These are phyloP conservation scores for Stagonosporopsis tanaceti DNA, from an alignment of 2,329 filamentous ascomycete species.

Conservation along the genomic window DNA sequence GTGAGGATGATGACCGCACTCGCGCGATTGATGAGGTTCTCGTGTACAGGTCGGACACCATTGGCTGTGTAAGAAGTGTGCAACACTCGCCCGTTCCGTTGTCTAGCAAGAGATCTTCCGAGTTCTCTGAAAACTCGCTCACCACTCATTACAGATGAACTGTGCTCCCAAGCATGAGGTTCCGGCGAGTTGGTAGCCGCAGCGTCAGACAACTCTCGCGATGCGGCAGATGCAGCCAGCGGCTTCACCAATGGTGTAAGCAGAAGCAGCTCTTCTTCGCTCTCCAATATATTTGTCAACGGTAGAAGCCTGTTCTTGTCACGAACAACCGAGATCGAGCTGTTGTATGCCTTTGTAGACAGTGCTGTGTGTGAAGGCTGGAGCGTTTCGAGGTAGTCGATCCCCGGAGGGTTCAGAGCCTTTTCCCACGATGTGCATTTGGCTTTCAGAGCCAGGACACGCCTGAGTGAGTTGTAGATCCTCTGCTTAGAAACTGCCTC, in stretches of 20 bases:
- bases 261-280: constrained; percentile 87
- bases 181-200: constrained; percentile 61
- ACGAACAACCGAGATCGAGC: constrained; percentile 89
- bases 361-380: constrained; percentile 83
- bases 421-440: constrained; percentile 90
- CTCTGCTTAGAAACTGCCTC: constrained; percentile 83
- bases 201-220: constrained; percentile 72
- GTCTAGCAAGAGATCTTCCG: constrained; percentile 84
- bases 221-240: constrained; percentile 85
- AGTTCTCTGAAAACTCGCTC: constrained; percentile 92
- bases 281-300: constrained; percentile 79
- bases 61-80: constrained; percentile 97
- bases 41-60: constrained; percentile 88
- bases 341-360: constrained; percentile 87
- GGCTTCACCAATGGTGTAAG: constrained; percentile 91
- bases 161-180: constrained; percentile 64
- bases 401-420: constrained; percentile 85
- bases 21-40: constrained; percentile 88
- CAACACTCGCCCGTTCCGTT: constrained; percentile 83
- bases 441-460: constrained; percentile 82
- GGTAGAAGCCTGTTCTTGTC: constrained; percentile 88
- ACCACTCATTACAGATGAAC: constrained; percentile 80
- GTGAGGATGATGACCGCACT: constrained; percentile 90
- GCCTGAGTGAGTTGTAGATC: constrained; percentile 79
- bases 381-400: constrained; percentile 77